Evolutionary conservation across 2,329 filamentous ascomycete species (phyloP).

Genomic region (Epichloe amarillans): DNA sequence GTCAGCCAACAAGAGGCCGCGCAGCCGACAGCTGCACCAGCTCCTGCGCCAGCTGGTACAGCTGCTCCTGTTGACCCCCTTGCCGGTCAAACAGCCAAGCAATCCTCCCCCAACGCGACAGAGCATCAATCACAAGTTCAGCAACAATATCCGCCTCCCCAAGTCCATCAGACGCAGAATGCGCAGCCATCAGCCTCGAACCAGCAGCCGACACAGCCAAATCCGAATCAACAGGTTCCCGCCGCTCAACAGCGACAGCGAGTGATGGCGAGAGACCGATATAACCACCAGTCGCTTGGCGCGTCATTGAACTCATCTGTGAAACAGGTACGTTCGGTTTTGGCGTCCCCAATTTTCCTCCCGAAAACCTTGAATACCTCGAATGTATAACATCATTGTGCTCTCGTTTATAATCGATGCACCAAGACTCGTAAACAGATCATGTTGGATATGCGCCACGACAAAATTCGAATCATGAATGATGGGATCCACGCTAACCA

Average conservation of each 20-base stretch:
- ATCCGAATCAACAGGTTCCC: slow-evolving; percentile 9
- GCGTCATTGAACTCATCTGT: slow-evolving; percentile 47
- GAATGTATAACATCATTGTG: neutral
- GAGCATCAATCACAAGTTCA: slow-evolving; percentile 4
- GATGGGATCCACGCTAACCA: neutral
- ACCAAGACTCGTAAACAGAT: neutral
- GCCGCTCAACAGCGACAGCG: slow-evolving; percentile 14
- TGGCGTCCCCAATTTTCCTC: neutral
- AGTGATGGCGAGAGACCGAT: slow-evolving; percentile 34
- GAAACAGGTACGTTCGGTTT: slow-evolving; percentile 48
- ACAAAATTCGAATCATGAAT: too few relatives aligned
- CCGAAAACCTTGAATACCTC: neutral
- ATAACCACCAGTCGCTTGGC: slow-evolving; percentile 55
- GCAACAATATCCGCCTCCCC: slow-evolving; percentile 7
- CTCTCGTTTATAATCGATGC: neutral
- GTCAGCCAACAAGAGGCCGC: neutral
- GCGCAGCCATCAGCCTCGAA: slow-evolving; percentile 8
- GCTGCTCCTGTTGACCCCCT: neutral
- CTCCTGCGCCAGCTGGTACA: slow-evolving; percentile 2
- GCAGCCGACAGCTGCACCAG: neutral
- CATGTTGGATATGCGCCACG: neutral
- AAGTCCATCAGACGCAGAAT: neutral
- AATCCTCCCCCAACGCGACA: neutral
- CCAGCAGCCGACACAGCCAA: slow-evolving; percentile 3
- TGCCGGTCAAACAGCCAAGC: neutral